Evolutionary conservation across 176 grass and related monocot genomes (phyloP).

Genomic region (Sorghum bicolor): DNA sequence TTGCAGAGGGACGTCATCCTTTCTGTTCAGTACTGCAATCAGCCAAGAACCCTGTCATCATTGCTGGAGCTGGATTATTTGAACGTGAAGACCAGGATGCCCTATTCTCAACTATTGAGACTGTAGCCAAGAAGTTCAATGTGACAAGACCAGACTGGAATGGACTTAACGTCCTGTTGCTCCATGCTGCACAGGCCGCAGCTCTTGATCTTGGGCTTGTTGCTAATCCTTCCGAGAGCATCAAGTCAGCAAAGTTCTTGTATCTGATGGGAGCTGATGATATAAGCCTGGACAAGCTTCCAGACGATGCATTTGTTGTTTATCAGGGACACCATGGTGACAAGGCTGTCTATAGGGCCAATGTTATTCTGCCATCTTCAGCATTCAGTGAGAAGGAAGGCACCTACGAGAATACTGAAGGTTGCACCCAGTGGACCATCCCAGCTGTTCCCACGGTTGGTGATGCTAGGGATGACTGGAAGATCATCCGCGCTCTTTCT

Average conservation of each 20-base stretch:
- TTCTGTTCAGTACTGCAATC: conserved; percentile 75
- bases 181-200: conserved; percentile 90
- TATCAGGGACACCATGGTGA: conserved; percentile 99
- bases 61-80: conserved; percentile 81
- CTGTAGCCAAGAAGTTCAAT: conserved; percentile 70
- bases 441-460: conserved; percentile 95
- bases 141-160: conserved; percentile 85
- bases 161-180: conserved; percentile 80
- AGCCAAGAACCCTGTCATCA: conserved; percentile 92
- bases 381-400: conserved; percentile 99
- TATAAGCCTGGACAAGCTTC: conserved; percentile 69
- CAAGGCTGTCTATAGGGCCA: conserved; percentile 83
- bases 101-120: conserved; percentile 63
- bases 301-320: conserved; percentile 91
- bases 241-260: conserved; percentile 79
- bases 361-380: conserved; percentile 80
- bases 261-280: conserved; percentile 99
- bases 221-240: conserved; percentile 55
- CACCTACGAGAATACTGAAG: conserved; percentile 96
- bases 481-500: conserved; percentile 88
- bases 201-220: conserved; percentile 90
- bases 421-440: conserved; percentile 84
- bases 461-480: conserved; percentile 99
- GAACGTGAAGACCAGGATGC: conserved; percentile 80
- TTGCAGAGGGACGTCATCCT: conserved; percentile 69